Base-by-base conservation (phyloP, 257 asterid species). In the Rubia yunnanensis region DNA sequence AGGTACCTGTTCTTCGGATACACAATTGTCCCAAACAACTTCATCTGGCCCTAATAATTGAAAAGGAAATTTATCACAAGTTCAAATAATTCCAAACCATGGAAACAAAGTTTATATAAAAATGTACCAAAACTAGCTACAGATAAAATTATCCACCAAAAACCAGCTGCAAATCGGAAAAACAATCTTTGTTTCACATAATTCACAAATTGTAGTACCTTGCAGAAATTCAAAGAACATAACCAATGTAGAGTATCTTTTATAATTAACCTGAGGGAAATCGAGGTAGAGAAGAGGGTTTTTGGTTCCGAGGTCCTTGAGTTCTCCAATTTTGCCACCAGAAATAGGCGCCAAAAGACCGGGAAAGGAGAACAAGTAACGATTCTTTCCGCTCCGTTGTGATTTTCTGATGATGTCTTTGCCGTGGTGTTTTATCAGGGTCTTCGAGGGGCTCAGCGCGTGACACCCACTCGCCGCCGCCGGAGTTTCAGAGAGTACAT, bases 201-300 rank as follows among this genome's bases (percentile, higher is more conserved):
- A 35, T 34, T 22, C 30, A 18, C 18, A 36, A 61, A 61, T 61
- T 35, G 50, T 34, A 5, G 48, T 10, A 4, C 11, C n/a, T 48
- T 34, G 14, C 31, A 53, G 14, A 32, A 34, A 60, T 7, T 1
- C 9, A 30, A 59, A 32, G 22, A 30, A 7, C 0, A 59, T 8
- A 18, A n/a, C 3, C 30, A 34, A 34, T 31, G 32, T 32, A 60
- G 39, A 18, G 22, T 17, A 15, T 24, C 9, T 36, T 23, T 5
- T 1, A 2, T 2, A 38, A 67, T 53, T 71, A 28, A 85, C 98
- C 98, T 82, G 96, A 8, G 96, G 96, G 50, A 88, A 91, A 34
- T 91, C 90, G 41, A 91, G 94, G 86, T 88, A 91, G 22, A 91
- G 88, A 57, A 88, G 73, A 48, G 98, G 98, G 73, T 91, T 88